phyloP scores from a whole-genome alignment of 805 yeast genomes.

The Cyberlindnera japonica region DNA sequence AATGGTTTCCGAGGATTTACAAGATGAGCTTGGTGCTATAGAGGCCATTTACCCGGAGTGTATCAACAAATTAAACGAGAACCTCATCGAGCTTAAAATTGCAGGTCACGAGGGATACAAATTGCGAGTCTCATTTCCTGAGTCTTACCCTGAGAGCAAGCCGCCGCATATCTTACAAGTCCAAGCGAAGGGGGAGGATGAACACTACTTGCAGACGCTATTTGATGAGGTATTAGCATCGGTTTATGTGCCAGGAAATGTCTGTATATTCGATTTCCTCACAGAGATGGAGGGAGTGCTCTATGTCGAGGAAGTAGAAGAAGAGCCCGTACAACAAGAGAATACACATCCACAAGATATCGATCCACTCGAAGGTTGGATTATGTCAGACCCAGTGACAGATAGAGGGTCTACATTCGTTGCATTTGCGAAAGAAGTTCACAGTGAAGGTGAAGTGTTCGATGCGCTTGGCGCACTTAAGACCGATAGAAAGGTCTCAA shows the following conservation, averaged over 20 bases:
- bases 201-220: constrained; percentile 43
- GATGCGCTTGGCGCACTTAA: constrained; percentile 47
- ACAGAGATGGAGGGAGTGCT: constrained; percentile 59
- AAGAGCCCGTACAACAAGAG: constrained; percentile 7
- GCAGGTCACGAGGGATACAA: constrained; percentile 61
- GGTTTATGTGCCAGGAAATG: constrained; percentile 57
- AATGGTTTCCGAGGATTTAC: constrained; percentile 45
- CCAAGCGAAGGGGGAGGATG: constrained; percentile 30
- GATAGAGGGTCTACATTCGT: constrained; percentile 87
- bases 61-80: constrained; percentile 34
- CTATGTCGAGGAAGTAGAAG: constrained; percentile 29
- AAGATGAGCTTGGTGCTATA: constrained; percentile 76
- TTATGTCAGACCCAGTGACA: constrained; percentile 64
- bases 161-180: constrained; percentile 66
- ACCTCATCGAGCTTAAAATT: constrained; percentile 42
- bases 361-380: constrained; percentile 71
- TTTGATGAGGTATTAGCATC: constrained; percentile 51
- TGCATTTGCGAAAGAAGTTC: constrained; percentile 64
- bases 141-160: constrained; percentile 57
- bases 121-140: constrained; percentile 71
- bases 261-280: constrained; percentile 75
- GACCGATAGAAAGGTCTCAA: constrained; percentile 61
- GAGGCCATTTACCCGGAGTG: constrained; percentile 83
- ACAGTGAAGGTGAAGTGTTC: constrained; percentile 65
- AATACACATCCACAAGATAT: constrained; percentile 1